Conservation (phyloP, 768 basidiomycete genomes). For the Russula griseocarnosa region DNA sequence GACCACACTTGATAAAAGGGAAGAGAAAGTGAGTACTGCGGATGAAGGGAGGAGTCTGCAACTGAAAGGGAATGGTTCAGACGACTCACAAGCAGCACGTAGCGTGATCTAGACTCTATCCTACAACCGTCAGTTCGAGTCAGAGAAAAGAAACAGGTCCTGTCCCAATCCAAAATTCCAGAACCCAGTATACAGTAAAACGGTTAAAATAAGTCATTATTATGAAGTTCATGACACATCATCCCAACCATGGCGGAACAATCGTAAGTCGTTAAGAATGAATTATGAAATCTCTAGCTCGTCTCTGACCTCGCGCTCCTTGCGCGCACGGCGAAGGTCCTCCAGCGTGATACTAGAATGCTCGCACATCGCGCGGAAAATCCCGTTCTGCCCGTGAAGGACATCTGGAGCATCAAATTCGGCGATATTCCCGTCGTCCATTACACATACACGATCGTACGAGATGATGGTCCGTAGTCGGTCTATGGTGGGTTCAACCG, state of each 20-base stretch:
- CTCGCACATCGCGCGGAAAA: conserved; percentile 86
- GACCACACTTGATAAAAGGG: too few species aligned
- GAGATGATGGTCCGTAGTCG: conserved; percentile 82
- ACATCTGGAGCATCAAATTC: conserved; percentile 80
- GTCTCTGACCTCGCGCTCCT: conserved; percentile 25
- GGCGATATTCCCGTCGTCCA: conserved; percentile 75
- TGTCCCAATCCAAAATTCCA: too few species aligned
- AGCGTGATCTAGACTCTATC: too few species aligned
- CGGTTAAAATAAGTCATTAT: too few species aligned
- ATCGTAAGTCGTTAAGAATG: background rate
- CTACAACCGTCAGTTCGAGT: too few species aligned
- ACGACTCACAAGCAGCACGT: too few species aligned
- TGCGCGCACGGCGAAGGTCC: conserved; percentile 51
- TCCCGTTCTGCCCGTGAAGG: conserved; percentile 56
- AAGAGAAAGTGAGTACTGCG: too few species aligned
- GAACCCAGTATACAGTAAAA: too few species aligned
- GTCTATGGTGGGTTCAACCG: conserved; percentile 40
- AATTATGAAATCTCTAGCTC: conserved; percentile 2
- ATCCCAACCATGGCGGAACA: background rate
- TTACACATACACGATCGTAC: conserved; percentile 88
- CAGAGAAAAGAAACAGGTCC: too few species aligned
- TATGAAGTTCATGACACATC: background rate
- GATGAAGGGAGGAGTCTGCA: too few species aligned
- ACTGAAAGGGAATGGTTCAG: too few species aligned
- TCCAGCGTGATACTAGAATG: conserved; percentile 70